These are phyloP conservation scores for Vitis labrusca DNA, from an alignment of 164 flowering plant species.

Conservation along the genomic window DNA sequence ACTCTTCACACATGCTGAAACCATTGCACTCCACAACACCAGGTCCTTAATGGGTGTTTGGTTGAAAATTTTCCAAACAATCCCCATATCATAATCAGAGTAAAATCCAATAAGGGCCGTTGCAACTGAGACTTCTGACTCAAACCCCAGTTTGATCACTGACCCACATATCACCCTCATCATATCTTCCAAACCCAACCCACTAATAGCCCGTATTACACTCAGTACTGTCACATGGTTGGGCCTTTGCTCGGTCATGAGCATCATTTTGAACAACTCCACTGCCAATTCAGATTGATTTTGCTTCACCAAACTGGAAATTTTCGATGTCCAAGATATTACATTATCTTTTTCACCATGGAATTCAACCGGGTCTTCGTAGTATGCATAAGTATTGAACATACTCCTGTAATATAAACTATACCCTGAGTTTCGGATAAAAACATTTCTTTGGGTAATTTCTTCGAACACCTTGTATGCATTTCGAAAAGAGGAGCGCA, in stretches of 20 bases:
- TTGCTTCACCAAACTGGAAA: conserved; percentile 33
- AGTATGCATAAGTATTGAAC: conserved; percentile 1
- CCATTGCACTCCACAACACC: conserved; percentile 61
- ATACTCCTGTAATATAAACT: conserved; percentile 4
- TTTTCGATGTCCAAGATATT: conserved; percentile 37
- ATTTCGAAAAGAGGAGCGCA: not conserved
- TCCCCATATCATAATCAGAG: conserved; percentile 26
- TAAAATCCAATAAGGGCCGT: conserved; percentile 52
- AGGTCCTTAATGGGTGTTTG: conserved; percentile 40
- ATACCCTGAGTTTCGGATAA: not conserved
- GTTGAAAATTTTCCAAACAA: conserved; percentile 37
- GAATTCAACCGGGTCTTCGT: conserved; percentile 16
- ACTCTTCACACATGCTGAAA: conserved; percentile 40
- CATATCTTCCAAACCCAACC: conserved; percentile 12
- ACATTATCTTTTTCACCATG: conserved; percentile 16
- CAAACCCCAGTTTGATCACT: conserved; percentile 48
- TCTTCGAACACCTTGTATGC: conserved; percentile 24
- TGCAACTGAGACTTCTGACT: conserved; percentile 33
- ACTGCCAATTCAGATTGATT: conserved; percentile 32
- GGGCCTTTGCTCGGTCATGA: conserved; percentile 29
- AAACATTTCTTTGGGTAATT: conserved; percentile 18
- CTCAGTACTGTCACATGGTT: conserved; percentile 45
- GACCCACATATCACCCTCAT: conserved; percentile 35
- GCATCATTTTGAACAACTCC: conserved; percentile 43
- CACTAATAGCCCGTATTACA: conserved; percentile 30